Evolutionary conservation across 345 rosid species (phyloP), one percentile per base, ranked within the genome.

Genomic region (Eutrema heterophyllum): DNA sequence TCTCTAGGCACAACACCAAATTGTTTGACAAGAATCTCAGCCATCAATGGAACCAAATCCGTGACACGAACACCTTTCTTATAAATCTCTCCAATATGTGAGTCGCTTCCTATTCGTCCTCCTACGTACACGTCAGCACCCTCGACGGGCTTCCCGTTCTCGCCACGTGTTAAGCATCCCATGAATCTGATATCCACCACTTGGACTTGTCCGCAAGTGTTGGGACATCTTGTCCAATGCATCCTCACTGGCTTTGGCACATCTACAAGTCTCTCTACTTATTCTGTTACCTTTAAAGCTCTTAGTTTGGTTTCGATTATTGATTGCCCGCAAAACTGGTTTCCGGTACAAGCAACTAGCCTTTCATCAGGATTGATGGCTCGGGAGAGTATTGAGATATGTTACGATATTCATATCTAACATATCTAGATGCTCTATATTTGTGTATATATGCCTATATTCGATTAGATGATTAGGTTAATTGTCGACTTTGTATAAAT

Each of bases 201-300:
- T 60, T 94, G 98, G 4, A 93, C 97, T 35, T 93, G 98, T 6
- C 87, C 98, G 1, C 98, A 94, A 15, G 81, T 84, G 72, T 88
- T 91, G 12, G 99, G 99, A 78, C 99, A 95, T 6, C 99, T 97
- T 0, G 97, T 95, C 99, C 97, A 95, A 54, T 95, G 99, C 97
- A 91, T 89, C 83, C 99, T 88, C 45, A 94, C 81, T 0, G 91
- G 88, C 53, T 54, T 72, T 1, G 78, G 75, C 38, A 94, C 86
- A 0, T 89, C 81, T 45, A 94, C 97, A 1, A 88, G 83, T 81
- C 90, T 81, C 67, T 82, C 85, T 12, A 95, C 93, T 72, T 95
- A 97, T 77, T 89, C 89, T 0, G 97, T 86, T 79, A 91, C 97
- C 76, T 87, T 88, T 58, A 91, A 35, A 24, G 97, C 96, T 64